Percentiles rank a stretch among this genome's conserved stretches.
phyloP scores from a whole-genome alignment of 2,329 filamentous ascomycete species.

The Penicillium sp. region DNA sequence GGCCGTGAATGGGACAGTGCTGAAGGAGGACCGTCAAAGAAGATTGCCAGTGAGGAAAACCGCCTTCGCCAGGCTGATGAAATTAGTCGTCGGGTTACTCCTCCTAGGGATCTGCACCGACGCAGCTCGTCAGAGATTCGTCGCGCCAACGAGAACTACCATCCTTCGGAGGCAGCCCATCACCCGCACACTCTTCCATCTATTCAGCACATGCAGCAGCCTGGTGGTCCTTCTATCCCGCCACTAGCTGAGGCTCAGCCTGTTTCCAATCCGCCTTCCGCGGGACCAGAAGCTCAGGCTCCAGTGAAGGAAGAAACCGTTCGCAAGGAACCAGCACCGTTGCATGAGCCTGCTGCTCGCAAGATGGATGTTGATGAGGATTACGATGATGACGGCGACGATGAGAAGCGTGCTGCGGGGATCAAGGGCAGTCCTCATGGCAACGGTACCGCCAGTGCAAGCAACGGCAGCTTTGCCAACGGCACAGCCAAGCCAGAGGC shows the following conservation, averaged over 20 bases:
- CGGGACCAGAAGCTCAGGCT: slow-evolving; percentile 27
- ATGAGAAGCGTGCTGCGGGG: slow-evolving; percentile 57
- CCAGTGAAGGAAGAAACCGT: slow-evolving; percentile 54
- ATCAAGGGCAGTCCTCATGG: slow-evolving; percentile 35
- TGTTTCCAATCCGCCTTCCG: slow-evolving; percentile 41
- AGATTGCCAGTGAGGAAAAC: slow-evolving; percentile 82
- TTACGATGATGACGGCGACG: slow-evolving; percentile 91
- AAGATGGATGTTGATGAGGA: slow-evolving; percentile 98
- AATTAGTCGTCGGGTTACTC: slow-evolving; percentile 69
- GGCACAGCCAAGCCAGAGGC: slow-evolving; percentile 13
- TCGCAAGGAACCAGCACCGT: slow-evolving; percentile 47
- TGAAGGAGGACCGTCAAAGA: slow-evolving; percentile 66
- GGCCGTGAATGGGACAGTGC: slow-evolving; percentile 84
- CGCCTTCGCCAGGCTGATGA: slow-evolving; percentile 77
- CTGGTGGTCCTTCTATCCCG: slow-evolving; percentile 51
- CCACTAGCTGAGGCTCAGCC: slow-evolving; percentile 49
- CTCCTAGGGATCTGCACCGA: slow-evolving; percentile 62
- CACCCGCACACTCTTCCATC: slow-evolving; percentile 65
- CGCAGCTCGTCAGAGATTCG: slow-evolving; percentile 73
- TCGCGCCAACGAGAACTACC: slow-evolving; percentile 71
- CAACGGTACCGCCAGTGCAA: slow-evolving; percentile 15
- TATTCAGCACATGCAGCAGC: slow-evolving; percentile 41
- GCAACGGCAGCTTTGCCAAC: slow-evolving; percentile 8
- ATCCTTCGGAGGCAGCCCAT: slow-evolving; percentile 89
- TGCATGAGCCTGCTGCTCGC: slow-evolving; percentile 78